Evolutionary conservation across 306 rosid genomes (phyloP), one percentile per base, ranked within the genome.

Genomic region (Parietaria judaica): DNA sequence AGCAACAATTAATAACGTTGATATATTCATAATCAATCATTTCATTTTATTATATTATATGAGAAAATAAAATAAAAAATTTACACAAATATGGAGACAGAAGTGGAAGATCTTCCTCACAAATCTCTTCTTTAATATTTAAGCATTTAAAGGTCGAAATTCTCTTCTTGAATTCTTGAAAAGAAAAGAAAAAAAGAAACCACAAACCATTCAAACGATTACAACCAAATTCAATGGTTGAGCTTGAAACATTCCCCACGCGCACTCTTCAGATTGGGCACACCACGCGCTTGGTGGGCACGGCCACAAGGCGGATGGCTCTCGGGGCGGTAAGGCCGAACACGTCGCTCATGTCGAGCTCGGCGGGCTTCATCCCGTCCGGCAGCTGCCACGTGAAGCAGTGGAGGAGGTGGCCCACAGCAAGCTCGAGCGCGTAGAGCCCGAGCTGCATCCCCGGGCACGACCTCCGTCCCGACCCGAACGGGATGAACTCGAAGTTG

Each of bases 361-460:
- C 97, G 23, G 71, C 79, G 0, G 90, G 84, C 54, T 90, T 90
- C 90, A 90, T 84, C 31, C 95, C 95, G 14, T 83, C 83, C 0
- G 97, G 90, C 36, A 90, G 70, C 60, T 90, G 85, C 97, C 95
- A 90, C 38, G 77, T 78, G 72, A 90, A 90, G 63, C 94, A 84
- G 31, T 90, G 97, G 44, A 87, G 79, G 7, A 90, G 74, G 74
- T 90, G 86, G 3, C 81, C 83, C 72, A 90, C 88, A 0, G 94
- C 74, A 83, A 83, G 37, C 60, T 90, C 94, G 31, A 90, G 79
- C 37, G 94, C 79, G 54, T 83, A 87, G 0, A 90, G 79, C 16
- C 94, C 97, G 11, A 90, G 74, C 43, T 81, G 88, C 97, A 90
- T 90, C 0, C 97, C 97, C 0, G 97, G 97, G 73, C 97, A 90